Evolutionary conservation across 2,329 filamentous ascomycete species (phyloP), one percentile per base, ranked within the genome.

Genomic region (Capronia coronata): DNA sequence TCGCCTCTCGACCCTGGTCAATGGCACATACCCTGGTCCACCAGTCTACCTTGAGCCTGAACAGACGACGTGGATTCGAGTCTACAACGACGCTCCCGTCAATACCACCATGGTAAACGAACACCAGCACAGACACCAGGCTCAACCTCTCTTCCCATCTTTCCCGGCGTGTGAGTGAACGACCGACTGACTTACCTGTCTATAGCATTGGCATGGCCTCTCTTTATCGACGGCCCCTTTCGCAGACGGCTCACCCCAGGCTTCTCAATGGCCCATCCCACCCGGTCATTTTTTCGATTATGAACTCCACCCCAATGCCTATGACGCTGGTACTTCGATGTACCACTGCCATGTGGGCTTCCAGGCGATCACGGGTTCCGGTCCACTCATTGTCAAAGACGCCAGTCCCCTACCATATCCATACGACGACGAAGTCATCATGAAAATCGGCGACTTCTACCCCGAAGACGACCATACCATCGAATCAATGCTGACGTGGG

Each of bases 261-360:
- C 76, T 1, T 74, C 74, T 16, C 81, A 85, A 57, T 86, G 81
- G 82, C 80, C 82, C 0, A 83, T 85, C 30, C 74, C 78, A 0
- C 72, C 79, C 0, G 64, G 69, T 1, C 72, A 78, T 51, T 85
- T 77, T 65, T 85, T 85, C 63, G 82, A 85, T 65, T 85, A 85
- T 60, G 80, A 85, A 59, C 65, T 85, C 2, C 71, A 71, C 13
- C 74, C 78, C 0, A 64, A 75, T 2, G 37, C 62, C 1, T 75
- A 73, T 4, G 74, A 79, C 46, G 75, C 78, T 0, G 82, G 82
- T 3, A 79, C 80, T 0, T 85, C 83, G 60, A 84, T 82, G 61
- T 85, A 84, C 59, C 82, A 85, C 60, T 83, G 80, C 0, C 82
- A 85, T 52, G 71, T 84, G 13, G 80, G 74, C 0, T 77, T 84